A percentile compares a stretch with the other conserved stretches of the same genome.
These are phyloP conservation scores for Sporothrix euskadiensis DNA, from an alignment of 2,329 filamentous ascomycete species.

Conservation along the genomic window DNA sequence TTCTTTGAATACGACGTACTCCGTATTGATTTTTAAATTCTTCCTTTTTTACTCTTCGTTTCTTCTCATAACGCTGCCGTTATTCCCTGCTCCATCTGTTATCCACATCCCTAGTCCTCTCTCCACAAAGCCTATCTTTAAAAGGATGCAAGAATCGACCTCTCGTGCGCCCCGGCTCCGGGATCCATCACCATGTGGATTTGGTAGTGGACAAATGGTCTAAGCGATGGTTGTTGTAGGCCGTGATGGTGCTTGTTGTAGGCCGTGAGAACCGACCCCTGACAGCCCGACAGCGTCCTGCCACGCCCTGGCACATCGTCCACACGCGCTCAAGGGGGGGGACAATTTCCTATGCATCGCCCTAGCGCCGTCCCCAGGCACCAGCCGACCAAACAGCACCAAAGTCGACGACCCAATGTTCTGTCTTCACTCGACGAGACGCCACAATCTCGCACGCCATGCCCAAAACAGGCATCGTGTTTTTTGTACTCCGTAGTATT, in stretches of 20 bases:
- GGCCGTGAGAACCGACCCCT: not conserved
- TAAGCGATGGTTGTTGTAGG: not conserved
- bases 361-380: slow-evolving; percentile 4
- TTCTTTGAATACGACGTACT: not conserved
- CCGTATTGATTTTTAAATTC: not conserved
- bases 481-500: not conserved
- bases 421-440: not conserved
- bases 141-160: slow-evolving; percentile 11
- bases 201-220: not conserved
- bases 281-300: not conserved
- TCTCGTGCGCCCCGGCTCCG: not conserved
- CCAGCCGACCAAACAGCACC: not conserved
- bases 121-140: slow-evolving; percentile 12
- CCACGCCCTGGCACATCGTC: not conserved
- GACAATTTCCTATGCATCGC: slow-evolving; percentile 18
- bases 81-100: not conserved
- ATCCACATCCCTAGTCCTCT: not conserved
- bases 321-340: not conserved
- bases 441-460: slow-evolving; percentile 20
- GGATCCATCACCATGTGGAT: not conserved
- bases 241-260: no score
- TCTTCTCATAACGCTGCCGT: not conserved
- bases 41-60: not conserved
- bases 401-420: not conserved
- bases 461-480: not conserved